Percentiles rank a stretch among this genome's conserved stretches.
Conservation (phyloP, 1,139 yeast genomes). For the Geotrichum histeridarum region DNA sequence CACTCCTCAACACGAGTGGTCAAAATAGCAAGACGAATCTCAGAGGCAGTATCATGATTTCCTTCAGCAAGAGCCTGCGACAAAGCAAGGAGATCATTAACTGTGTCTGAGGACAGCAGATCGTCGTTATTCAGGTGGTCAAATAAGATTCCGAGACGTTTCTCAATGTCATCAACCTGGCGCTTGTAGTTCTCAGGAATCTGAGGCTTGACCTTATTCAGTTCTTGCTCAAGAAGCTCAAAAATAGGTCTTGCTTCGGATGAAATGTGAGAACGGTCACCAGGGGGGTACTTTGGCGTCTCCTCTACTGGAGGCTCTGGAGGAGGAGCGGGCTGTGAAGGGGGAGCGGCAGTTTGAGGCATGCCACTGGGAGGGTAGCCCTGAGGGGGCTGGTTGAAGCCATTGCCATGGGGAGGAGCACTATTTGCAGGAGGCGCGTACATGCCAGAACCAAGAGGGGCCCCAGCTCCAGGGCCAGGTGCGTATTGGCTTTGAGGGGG, state of each 20-base stretch:
- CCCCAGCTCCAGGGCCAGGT: constrained; percentile 23
- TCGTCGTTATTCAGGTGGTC: constrained; percentile 78
- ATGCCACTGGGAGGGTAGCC: constrained; percentile 19
- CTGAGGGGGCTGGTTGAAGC: constrained; percentile 19
- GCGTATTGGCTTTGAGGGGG: constrained; percentile 29
- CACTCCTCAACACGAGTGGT: constrained; percentile 67
- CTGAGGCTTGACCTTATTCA: constrained; percentile 61
- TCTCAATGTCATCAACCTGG: constrained; percentile 77
- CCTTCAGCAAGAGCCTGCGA: constrained; percentile 48
- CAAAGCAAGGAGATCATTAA: constrained; percentile 50
- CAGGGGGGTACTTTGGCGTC: constrained; percentile 52
- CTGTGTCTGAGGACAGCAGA: constrained; percentile 53
- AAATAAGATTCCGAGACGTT: constrained; percentile 69
- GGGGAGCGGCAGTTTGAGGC: constrained; percentile 21
- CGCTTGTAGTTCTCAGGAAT: constrained; percentile 71
- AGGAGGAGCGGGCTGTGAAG: constrained; percentile 29
- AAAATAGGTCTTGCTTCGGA: constrained; percentile 55
- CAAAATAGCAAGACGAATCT: constrained; percentile 50
- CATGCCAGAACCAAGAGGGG: constrained; percentile 28
- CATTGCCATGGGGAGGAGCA: constrained; percentile 11
- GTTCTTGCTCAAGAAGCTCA: constrained; percentile 49
- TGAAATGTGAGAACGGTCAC: constrained; percentile 69
- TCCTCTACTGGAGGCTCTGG: constrained; percentile 32
- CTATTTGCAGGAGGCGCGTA: constrained; percentile 29
- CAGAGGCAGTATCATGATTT: constrained; percentile 58